phyloP scores from a whole-genome alignment of 768 basidiomycete species.

The Chalciporus piperatus region DNA sequence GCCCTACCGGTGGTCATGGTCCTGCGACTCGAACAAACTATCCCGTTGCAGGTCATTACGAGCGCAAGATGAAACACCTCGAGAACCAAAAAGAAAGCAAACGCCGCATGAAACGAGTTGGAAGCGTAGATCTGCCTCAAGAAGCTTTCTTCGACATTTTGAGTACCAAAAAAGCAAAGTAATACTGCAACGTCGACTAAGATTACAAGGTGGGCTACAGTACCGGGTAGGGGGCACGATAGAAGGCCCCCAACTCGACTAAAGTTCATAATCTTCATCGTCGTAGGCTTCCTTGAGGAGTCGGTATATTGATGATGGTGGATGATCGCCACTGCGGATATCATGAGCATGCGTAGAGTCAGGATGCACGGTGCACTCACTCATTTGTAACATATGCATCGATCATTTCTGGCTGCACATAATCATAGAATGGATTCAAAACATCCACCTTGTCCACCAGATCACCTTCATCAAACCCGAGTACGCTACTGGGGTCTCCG shows the following conservation, averaged over 20 bases:
- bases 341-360: constrained; percentile 6
- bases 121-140: constrained; percentile 87
- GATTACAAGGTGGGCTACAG: not conserved
- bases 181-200: constrained; percentile 1
- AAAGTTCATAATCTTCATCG: constrained; percentile 85
- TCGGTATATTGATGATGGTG: constrained; percentile 90
- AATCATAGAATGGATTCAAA: constrained; percentile 95
- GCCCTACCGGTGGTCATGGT: not conserved
- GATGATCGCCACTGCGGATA: constrained; percentile 81
- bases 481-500: constrained; percentile 63
- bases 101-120: constrained; percentile 82
- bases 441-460: constrained; percentile 88
- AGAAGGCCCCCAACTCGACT: constrained; percentile 3
- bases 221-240: not conserved
- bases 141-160: constrained; percentile 95
- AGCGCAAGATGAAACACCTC: constrained; percentile 87
- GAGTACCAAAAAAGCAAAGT: constrained; percentile 53
- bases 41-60: constrained; percentile 67
- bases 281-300: constrained; percentile 94
- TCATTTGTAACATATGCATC: constrained; percentile 96
- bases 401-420: constrained; percentile 88
- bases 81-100: constrained; percentile 94
- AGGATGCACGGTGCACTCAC: constrained; percentile 49
- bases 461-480: constrained; percentile 73
- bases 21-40: not conserved